Conservation (phyloP, 768 basidiomycete genomes). For the Lyophyllum decastes region DNA sequence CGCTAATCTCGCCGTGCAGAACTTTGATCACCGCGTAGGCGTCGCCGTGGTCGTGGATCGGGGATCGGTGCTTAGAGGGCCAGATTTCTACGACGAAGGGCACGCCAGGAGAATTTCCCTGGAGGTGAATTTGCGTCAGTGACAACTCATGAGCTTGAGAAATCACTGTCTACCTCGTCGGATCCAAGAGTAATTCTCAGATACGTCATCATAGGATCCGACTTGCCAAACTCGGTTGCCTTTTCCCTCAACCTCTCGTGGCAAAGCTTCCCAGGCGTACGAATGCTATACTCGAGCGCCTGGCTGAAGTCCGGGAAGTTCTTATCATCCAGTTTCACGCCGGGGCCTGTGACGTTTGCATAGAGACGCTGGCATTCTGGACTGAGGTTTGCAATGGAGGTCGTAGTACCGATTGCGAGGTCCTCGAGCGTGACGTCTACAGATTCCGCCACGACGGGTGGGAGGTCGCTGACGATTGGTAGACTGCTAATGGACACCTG, state of each 20-base stretch:
- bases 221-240: constrained; percentile 14
- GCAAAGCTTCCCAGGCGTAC: constrained; percentile 17
- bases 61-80: constrained; percentile 21
- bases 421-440: constrained; percentile 15
- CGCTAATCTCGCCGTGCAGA: constrained; percentile 20
- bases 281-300: constrained; percentile 22
- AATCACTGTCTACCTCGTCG: constrained; percentile 5
- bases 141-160: not conserved
- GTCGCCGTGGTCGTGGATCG: constrained; percentile 23
- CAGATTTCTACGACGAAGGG: constrained; percentile 26
- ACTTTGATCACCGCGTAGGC: constrained; percentile 25
- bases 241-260: constrained; percentile 17
- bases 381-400: constrained; percentile 19
- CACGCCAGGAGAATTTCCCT: constrained; percentile 24
- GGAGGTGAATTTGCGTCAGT: not conserved
- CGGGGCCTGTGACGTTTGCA: constrained; percentile 20
- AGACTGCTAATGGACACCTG: constrained; percentile 2
- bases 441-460: constrained; percentile 12
- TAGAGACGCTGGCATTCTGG: constrained; percentile 23
- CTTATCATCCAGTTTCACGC: constrained; percentile 17
- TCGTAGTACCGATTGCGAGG: constrained; percentile 13
- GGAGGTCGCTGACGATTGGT: constrained; percentile 15
- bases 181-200: constrained; percentile 22
- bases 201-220: constrained; percentile 17
- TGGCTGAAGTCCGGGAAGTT: constrained; percentile 24